phyloP scores from a whole-genome alignment of 129 eudicot species.

The Smallanthus sonchifolius region DNA sequence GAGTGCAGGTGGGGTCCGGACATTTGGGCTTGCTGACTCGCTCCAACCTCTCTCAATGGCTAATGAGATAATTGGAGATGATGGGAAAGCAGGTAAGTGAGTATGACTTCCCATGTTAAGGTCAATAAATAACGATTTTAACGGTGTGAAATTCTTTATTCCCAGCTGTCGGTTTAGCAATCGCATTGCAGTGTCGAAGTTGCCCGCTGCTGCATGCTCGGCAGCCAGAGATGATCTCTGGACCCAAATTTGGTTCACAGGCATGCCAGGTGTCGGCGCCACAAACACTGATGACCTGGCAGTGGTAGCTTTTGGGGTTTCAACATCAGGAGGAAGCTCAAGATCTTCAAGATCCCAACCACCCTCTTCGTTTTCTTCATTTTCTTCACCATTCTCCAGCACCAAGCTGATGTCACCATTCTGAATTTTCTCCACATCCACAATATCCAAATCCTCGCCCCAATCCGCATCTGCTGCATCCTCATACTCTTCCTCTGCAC shows the following conservation, averaged over 20 bases:
- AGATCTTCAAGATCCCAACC: conserved; percentile 77
- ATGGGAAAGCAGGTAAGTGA: conserved; percentile 42
- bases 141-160: conserved; percentile 44
- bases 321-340: conserved; percentile 53
- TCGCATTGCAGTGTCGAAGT: conserved; percentile 70
- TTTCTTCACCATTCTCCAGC: conserved; percentile 35
- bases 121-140: conserved; percentile 42
- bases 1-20: conserved; percentile 50
- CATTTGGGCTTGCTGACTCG: conserved; percentile 52
- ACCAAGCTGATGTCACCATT: conserved; percentile 46
- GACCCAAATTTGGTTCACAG: conserved; percentile 62
- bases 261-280: conserved; percentile 53
- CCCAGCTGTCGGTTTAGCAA: conserved; percentile 56
- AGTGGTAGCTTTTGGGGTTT: conserved; percentile 38
- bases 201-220: conserved; percentile 66
- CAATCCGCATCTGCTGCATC: conserved; percentile 69
- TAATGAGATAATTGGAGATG: conserved; percentile 48
- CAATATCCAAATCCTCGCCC: conserved; percentile 59
- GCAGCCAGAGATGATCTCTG: conserved; percentile 57
- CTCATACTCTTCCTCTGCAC: conserved; percentile 44
- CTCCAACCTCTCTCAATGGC: conserved; percentile 55
- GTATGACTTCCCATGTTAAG: conserved; percentile 55
- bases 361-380: conserved; percentile 46
- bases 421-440: conserved; percentile 41
- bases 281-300: conserved; percentile 40